phyloP scores from a whole-genome alignment of 2,329 filamentous ascomycete genomes.

The Diaporthe sp. region DNA sequence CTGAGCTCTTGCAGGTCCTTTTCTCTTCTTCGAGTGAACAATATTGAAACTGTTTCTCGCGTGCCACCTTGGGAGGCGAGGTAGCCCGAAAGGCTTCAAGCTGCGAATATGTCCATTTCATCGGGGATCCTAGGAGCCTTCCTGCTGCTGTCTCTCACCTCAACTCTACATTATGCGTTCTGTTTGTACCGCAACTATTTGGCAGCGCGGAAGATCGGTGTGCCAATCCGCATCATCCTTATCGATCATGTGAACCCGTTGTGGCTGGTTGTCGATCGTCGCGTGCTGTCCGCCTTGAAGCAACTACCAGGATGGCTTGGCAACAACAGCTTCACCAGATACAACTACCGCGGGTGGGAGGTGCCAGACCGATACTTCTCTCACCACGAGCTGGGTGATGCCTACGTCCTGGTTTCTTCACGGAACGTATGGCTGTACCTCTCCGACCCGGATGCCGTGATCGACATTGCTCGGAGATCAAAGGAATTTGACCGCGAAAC shows the following conservation, averaged over 20 bases:
- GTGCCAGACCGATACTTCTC: not conserved
- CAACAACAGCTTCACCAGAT: conserved; percentile 48
- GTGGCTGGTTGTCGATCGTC: conserved; percentile 48
- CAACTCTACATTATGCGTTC: too few species aligned
- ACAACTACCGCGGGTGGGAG: conserved; percentile 47
- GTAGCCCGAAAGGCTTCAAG: too few species aligned
- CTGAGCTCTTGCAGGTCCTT: too few species aligned
- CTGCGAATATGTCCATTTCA: too few species aligned
- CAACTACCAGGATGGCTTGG: conserved; percentile 42
- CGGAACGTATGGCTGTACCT: conserved; percentile 16
- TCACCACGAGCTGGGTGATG: conserved; percentile 30
- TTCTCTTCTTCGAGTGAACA: too few species aligned
- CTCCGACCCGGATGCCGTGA: not conserved
- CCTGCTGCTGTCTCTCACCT: too few species aligned
- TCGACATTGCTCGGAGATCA: conserved; percentile 3
- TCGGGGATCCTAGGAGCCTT: too few species aligned
- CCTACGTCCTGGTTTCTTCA: not conserved
- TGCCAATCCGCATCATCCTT: conserved; percentile 49
- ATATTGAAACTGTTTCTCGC: too few species aligned
- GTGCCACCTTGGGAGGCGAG: too few species aligned
- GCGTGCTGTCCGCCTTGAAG: conserved; percentile 42
- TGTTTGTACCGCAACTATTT: too few species aligned
- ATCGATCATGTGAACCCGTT: conserved; percentile 48
- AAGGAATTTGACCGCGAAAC: conserved; percentile 22
- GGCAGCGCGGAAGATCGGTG: too few species aligned